Percentiles rank a stretch among this genome's conserved stretches.
These are phyloP conservation scores for Tylopilus intermedius DNA, from an alignment of 768 basidiomycete species.

Conservation along the genomic window DNA sequence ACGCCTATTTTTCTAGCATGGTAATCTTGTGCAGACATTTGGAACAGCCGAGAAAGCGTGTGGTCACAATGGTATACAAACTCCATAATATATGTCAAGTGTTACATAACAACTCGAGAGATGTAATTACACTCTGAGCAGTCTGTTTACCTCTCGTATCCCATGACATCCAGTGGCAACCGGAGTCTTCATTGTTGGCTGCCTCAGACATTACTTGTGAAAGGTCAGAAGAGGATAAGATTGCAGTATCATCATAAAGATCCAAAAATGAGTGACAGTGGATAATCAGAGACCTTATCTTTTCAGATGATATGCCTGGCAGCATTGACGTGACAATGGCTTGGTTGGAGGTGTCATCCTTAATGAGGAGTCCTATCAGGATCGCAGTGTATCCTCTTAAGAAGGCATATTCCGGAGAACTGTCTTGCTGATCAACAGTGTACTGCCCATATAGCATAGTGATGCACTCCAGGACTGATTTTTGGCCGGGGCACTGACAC, in stretches of 20 bases:
- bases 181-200: neutral
- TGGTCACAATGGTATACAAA: too few relatives aligned
- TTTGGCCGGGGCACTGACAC: conserved; percentile 49
- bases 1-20: too few relatives aligned
- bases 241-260: conserved; percentile 36
- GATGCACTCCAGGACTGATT: conserved; percentile 48
- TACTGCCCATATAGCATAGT: conserved; percentile 45
- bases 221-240: conserved; percentile 19
- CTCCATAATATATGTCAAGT: too few relatives aligned
- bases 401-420: conserved; percentile 42
- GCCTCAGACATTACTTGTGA: conserved; percentile 8
- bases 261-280: conserved; percentile 38
- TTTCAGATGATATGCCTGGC: conserved; percentile 29
- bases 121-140: conserved; percentile 47
- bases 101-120: conserved; percentile 37
- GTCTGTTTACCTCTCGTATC: conserved; percentile 38
- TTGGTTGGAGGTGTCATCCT: conserved; percentile 31
- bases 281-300: conserved; percentile 25
- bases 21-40: too few relatives aligned
- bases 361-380: conserved; percentile 54
- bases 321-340: conserved; percentile 30
- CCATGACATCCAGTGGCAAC: conserved; percentile 12
- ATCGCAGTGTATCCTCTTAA: conserved; percentile 73
- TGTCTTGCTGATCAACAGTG: conserved; percentile 12
- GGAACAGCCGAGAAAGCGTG: too few relatives aligned